Percentiles rank a stretch among this genome's conserved stretches.
These are phyloP conservation scores for Arthrobotrys conoides DNA, from an alignment of 2,329 filamentous ascomycete genomes.

Conservation along the genomic window DNA sequence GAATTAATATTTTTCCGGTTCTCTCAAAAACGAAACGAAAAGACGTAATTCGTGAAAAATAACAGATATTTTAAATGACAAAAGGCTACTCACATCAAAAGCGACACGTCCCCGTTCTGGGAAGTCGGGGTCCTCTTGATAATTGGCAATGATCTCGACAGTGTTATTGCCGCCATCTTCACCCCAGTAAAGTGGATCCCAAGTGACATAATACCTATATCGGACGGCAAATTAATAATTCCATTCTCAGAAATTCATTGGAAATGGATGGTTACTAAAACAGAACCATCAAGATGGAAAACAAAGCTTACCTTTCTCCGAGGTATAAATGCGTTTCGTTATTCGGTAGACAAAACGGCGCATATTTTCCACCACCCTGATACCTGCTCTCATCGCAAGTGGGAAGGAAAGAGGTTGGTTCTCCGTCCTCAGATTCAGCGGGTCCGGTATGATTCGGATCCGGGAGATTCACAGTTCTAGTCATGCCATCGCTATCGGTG, in stretches of 20 bases:
- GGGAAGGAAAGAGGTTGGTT: constrained; percentile 54
- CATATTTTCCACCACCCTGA: constrained; percentile 49
- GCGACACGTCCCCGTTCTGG: constrained; percentile 48
- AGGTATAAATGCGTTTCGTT: constrained; percentile 45
- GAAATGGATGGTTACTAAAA: constrained; percentile 3
- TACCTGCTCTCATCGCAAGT: constrained; percentile 53
- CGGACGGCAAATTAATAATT: not conserved
- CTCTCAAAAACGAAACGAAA: not conserved
- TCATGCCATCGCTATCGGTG: constrained; percentile 50
- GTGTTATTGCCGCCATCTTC: constrained; percentile 47
- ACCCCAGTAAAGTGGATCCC: constrained; percentile 58
- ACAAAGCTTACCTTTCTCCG: constrained; percentile 48
- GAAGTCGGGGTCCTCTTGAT: constrained; percentile 18
- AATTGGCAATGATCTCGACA: constrained; percentile 50
- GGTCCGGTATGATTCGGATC: constrained; percentile 38
- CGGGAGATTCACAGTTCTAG: constrained; percentile 47
- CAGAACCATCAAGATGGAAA: not conserved
- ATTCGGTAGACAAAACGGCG: constrained; percentile 51
- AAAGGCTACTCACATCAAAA: constrained; percentile 45
- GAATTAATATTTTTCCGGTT: not conserved
- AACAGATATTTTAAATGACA: not conserved
- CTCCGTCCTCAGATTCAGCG: constrained; percentile 22
- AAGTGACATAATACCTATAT: constrained; percentile 57
- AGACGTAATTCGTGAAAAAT: not conserved
- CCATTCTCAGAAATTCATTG: not conserved